phyloP scores from a whole-genome alignment of 768 basidiomycete genomes.

The Pleurotus salmoneostramineus region DNA sequence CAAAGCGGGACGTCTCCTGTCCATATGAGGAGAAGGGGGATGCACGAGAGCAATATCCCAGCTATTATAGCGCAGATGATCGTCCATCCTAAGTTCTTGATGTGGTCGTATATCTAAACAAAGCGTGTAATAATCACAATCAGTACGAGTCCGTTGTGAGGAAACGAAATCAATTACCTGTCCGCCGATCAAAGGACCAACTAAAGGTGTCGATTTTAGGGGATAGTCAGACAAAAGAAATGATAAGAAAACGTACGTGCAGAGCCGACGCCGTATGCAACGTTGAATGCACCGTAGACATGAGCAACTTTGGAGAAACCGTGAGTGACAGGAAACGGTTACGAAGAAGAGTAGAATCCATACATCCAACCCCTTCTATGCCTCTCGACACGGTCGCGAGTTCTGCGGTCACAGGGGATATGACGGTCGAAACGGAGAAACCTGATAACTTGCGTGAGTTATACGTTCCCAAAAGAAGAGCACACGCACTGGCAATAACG shows the following conservation, averaged over 20 bases:
- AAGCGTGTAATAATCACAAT: slow-evolving; percentile 3
- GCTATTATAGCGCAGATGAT: slow-evolving; percentile 48
- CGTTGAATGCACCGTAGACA: slow-evolving; percentile 71
- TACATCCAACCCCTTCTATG: slow-evolving; percentile 67
- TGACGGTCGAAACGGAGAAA: slow-evolving; percentile 55
- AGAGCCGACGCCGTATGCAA: slow-evolving; percentile 65
- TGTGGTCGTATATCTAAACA: slow-evolving; percentile 55
- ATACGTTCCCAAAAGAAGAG: neutral
- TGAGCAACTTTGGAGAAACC: slow-evolving; percentile 53
- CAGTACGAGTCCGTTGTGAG: neutral
- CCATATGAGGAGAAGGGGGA: slow-evolving; percentile 37
- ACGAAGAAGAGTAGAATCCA: slow-evolving; percentile 17
- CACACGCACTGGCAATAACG: slow-evolving; percentile 50
- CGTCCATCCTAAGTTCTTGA: slow-evolving; percentile 50
- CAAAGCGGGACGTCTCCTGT: slow-evolving; percentile 33
- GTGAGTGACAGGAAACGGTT: neutral
- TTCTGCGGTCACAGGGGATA: slow-evolving; percentile 65
- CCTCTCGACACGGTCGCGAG: slow-evolving; percentile 54
- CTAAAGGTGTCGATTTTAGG: slow-evolving; percentile 24
- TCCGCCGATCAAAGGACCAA: slow-evolving; percentile 69
- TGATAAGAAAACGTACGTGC: slow-evolving; percentile 35
- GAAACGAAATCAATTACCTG: slow-evolving; percentile 33
- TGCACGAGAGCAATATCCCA: slow-evolving; percentile 33
- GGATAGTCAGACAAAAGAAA: slow-evolving; percentile 3
- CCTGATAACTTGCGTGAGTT: slow-evolving; percentile 29